Evolutionary conservation across 352 stramenopile species (phyloP), one percentile per base, ranked within the genome.

Genomic region (Globisporangium parvum): DNA sequence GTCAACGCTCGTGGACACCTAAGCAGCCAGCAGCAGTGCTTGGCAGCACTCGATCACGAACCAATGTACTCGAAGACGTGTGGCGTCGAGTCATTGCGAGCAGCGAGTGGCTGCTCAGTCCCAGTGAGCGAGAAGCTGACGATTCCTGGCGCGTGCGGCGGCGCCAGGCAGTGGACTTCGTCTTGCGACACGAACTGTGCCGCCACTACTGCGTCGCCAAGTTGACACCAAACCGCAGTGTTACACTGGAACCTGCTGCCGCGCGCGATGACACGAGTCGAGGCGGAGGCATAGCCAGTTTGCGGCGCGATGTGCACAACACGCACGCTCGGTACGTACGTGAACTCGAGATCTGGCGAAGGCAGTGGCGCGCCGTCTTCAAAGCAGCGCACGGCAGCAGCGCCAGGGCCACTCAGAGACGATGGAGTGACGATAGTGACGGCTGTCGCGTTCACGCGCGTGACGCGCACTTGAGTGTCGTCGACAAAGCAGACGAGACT

Each of bases 11-110:
- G 4, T 8, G 28, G 28, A 33, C 28, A 8, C 28, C 4, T 3
- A 33, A 3, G 9, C 28, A 33, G 28, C 28, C 28, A 33, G 9
- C 28, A 3, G 28, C 28, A 17, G n/a, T 33, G 14, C 2, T 24
- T 41, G n/a, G 6, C 28, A 28, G 39, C 14, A 17, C 3, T 14
- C 14, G 18, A 8, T 10, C 6, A 55, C 47, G 18, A 49, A 61
- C 55, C 55, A 12, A 55, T 51, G 47, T 56, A 62, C 15, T 62
- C 55, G 47, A 62, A 62, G 24, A 18, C 49, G 20, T 51, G 40
- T 37, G 42, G 15, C 6, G 3, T 39, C 20, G 45, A 24, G 15
- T 18, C 23, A 4, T n/a, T 31, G 3, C 9, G 20, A n/a, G 18
- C 3, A 0, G n/a, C n/a, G n/a, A 17, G 11, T 14, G 6, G 8